Evolutionary conservation across 257 asterid genomes (phyloP).

Genomic region (Penstemon newberryi): DNA sequence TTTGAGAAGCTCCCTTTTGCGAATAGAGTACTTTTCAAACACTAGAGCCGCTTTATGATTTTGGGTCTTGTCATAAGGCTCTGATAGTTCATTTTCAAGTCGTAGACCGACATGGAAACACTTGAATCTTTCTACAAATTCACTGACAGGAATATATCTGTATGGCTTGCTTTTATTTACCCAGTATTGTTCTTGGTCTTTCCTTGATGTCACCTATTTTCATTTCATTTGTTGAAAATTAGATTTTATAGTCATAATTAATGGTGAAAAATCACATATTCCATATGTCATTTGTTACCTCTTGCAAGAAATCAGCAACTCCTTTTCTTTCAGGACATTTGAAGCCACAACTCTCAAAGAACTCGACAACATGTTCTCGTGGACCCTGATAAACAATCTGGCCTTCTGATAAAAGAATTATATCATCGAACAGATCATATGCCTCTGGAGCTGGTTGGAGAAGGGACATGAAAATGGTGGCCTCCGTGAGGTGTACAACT

Average conservation of each 20-base stretch:
- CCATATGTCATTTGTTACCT: constrained; percentile 23
- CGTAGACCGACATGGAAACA: constrained; percentile 54
- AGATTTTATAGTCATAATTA: neutral
- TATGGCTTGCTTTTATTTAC: constrained; percentile 45
- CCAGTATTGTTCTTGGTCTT: constrained; percentile 81
- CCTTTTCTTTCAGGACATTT: constrained; percentile 50
- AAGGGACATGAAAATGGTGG: constrained; percentile 40
- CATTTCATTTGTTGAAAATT: neutral
- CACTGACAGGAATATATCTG: constrained; percentile 42
- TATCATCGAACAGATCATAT: constrained; percentile 39
- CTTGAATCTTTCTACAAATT: constrained; percentile 46
- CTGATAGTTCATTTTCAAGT: constrained; percentile 54
- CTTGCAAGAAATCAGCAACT: constrained; percentile 50
- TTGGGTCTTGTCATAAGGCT: constrained; percentile 41
- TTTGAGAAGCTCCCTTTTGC: constrained; percentile 50
- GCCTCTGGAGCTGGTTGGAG: constrained; percentile 54
- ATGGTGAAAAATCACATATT: no score
- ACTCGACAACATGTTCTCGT: constrained; percentile 27
- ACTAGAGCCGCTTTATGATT: constrained; percentile 60
- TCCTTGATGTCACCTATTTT: constrained; percentile 62
- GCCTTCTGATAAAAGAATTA: constrained; percentile 45
- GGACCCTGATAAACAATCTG: constrained; percentile 45
- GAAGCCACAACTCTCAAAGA: constrained; percentile 41
- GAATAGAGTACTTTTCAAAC: constrained; percentile 44
- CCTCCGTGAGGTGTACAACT: constrained; percentile 38